Base-by-base conservation (phyloP, 2,329 filamentous ascomycete genomes). In the Alternaria rosae region DNA sequence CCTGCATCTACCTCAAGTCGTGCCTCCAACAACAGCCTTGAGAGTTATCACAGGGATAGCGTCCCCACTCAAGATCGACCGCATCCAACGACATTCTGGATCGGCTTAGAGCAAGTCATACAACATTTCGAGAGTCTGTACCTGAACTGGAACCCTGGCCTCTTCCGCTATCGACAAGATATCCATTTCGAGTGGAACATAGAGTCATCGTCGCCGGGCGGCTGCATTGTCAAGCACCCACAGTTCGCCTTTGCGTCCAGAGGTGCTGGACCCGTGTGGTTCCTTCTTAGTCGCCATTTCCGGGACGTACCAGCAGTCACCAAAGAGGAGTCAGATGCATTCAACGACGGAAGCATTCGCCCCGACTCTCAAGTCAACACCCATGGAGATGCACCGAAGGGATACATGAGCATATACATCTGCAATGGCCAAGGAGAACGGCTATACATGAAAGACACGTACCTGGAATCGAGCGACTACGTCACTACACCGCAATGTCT, bases 81-180 rank as follows among this genome's bases (percentile, higher is more conserved):
- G 8, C 75, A 81, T 26, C 89, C 91, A 0, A 93, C 93, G n/a
- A 92, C 91, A 1, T 96, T 97, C 75, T 98, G 95, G 94, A 96
- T 98, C 81, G 89, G 90, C 23, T 88, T 95, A 26, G 92, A 97
- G 69, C 92, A 93, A 67, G 89, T 97, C 5, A 87, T 92, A 35
- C 93, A 97, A 72, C 90, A 97, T 75, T 99, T 97, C 66, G 93
- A 98, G 76, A 97, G 94, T 17, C 88, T 99, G 69, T 99, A 98
- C 78, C 84, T 99, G 57, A 99, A 98, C 80, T 99, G 95, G 95
- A 97, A 97, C 68, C 94, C 95, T 0, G 86, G 87, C 0, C 83
- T 97, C 1, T 99, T 99, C 79, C 83, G 83, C 2, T 82, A 91
- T 75, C 89, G 94, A 9, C 90, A 97, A 77, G 94, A 99, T 71